Conservation (phyloP, 495 filamentous ascomycete species). For the Penicillium turbatum region DNA sequence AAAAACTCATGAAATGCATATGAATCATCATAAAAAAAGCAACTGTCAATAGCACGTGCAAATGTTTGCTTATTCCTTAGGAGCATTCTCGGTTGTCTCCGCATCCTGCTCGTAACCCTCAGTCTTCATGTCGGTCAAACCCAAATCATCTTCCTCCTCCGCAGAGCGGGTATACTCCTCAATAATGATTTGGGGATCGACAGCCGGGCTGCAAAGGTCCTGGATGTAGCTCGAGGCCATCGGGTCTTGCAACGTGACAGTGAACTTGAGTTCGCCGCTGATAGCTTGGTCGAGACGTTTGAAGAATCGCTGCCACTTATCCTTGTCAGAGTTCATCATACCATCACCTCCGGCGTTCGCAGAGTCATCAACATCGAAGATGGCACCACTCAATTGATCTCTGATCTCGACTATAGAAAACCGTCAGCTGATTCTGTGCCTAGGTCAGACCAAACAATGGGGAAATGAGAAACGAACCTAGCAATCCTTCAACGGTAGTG, state of each 20-base stretch:
- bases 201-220: conserved; percentile 65
- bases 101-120: conserved; percentile 72
- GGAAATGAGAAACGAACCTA: neutral
- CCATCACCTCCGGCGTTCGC: conserved; percentile 66
- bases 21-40: conserved; percentile 7
- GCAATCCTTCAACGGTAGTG: conserved; percentile 82
- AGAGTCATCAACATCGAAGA: conserved; percentile 68
- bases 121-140: conserved; percentile 85
- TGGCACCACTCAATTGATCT: conserved; percentile 77
- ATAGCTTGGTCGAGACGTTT: conserved; percentile 69
- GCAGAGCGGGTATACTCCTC: conserved; percentile 85
- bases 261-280: conserved; percentile 74
- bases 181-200: conserved; percentile 72
- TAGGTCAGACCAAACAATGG: no score
- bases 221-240: conserved; percentile 91
- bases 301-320: conserved; percentile 81
- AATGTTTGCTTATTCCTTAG: conserved; percentile 19
- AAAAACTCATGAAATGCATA: conserved; percentile 25
- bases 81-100: conserved; percentile 14
- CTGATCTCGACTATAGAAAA: conserved; percentile 82
- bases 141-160: conserved; percentile 88
- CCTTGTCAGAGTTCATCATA: conserved; percentile 54
- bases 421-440: neutral
- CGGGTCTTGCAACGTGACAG: conserved; percentile 82
- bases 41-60: neutral